These are phyloP conservation scores for Sporobolomyces phaffii DNA, from an alignment of 768 basidiomycete species.

Conservation along the genomic window DNA sequence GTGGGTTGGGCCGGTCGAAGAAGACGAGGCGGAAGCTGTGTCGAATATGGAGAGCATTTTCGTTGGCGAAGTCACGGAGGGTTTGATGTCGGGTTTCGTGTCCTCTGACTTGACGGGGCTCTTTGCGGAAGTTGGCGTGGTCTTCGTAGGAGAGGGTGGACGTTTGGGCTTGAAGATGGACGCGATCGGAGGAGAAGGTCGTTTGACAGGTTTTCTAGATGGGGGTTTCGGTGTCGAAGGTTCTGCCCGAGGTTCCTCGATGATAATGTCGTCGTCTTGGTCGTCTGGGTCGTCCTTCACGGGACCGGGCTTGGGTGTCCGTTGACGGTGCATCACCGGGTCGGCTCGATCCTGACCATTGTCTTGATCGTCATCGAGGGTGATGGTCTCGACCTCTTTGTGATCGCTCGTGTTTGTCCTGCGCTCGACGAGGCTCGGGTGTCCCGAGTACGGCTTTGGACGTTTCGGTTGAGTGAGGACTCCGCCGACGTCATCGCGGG, in stretches of 20 bases:
- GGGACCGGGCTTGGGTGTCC: too few relatives aligned
- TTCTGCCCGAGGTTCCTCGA: not conserved
- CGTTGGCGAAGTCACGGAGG: slow-evolving; percentile 15
- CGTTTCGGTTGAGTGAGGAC: not conserved
- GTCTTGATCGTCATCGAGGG: not conserved
- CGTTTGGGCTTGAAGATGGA: not conserved
- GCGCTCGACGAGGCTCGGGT: too few relatives aligned
- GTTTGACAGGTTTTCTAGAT: not conserved
- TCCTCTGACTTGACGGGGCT: slow-evolving; percentile 6
- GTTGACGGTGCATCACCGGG: too few relatives aligned
- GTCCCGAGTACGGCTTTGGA: too few relatives aligned
- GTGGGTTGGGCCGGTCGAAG: not conserved
- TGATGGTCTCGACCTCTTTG: not conserved
- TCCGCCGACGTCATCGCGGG: not conserved
- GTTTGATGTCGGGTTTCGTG: slow-evolving; percentile 9
- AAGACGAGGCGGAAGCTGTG: slow-evolving; percentile 12
- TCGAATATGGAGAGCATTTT: slow-evolving; percentile 27
- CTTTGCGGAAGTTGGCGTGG: not conserved
- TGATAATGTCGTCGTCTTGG: slow-evolving; percentile 3
- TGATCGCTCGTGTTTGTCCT: not conserved
- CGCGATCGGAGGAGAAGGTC: not conserved
- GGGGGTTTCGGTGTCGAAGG: not conserved
- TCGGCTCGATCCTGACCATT: not conserved
- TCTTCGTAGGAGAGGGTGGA: not conserved
- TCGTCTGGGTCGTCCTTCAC: not conserved